A percentile compares a stretch with the other conserved stretches of the same genome.
phyloP scores from a whole-genome alignment of 176 grass and related monocot species.

The Bothriochloa decipiens region DNA sequence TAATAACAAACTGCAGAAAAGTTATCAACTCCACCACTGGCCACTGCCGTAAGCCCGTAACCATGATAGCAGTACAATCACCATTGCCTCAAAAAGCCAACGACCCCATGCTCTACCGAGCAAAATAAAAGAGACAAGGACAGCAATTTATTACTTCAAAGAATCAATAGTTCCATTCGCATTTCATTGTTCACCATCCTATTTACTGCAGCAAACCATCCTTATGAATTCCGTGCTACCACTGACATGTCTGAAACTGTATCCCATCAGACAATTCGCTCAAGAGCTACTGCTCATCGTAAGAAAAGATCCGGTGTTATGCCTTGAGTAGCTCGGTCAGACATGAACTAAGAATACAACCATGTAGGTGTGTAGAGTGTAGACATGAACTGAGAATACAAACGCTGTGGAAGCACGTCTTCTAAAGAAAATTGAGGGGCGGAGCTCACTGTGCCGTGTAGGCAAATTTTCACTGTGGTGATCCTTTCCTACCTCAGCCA shows the following conservation, averaged over 20 bases:
- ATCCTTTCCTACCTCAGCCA: slow-evolving; percentile 73
- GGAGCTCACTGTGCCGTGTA: background rate
- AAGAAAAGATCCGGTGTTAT: slow-evolving; percentile 20
- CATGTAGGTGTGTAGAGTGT: too few species aligned
- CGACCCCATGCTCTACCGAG: background rate
- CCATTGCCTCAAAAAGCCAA: background rate
- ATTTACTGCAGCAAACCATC: slow-evolving; percentile 2
- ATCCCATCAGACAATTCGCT: slow-evolving; percentile 4
- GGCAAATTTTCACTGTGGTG: background rate
- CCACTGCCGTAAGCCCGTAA: background rate
- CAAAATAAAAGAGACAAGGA: background rate
- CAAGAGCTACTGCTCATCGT: background rate
- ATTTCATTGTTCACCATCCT: slow-evolving; percentile 1
- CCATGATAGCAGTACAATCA: background rate
- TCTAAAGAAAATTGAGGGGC: background rate
- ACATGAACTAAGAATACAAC: slow-evolving; percentile 25
- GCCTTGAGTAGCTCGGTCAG: slow-evolving; percentile 10
- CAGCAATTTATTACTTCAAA: background rate
- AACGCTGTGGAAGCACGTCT: slow-evolving; percentile 9
- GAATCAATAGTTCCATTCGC: background rate
- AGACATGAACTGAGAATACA: background rate
- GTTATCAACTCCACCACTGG: too few species aligned
- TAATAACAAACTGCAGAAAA: too few species aligned
- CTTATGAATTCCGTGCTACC: slow-evolving; percentile 4
- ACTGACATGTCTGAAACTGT: background rate